These are phyloP conservation scores for Rubroshorea leprosula DNA, from an alignment of 345 rosid genomes.

Conservation along the genomic window DNA sequence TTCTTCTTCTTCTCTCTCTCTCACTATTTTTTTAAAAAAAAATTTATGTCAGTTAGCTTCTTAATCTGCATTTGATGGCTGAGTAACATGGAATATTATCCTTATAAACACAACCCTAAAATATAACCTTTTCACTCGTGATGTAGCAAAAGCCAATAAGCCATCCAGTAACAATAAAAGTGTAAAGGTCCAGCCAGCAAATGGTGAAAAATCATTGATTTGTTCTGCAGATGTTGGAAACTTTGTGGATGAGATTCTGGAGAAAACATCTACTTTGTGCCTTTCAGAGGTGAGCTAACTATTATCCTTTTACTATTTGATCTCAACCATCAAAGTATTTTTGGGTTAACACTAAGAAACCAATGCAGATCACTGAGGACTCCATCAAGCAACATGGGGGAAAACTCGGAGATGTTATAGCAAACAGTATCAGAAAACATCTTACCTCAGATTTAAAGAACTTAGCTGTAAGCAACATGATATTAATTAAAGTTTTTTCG, in stretches of 20 bases:
- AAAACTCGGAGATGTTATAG: slow-evolving; percentile 41
- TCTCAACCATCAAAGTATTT: slow-evolving; percentile 2
- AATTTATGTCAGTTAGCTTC: not conserved
- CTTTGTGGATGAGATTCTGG: slow-evolving; percentile 65
- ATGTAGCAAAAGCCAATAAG: slow-evolving; percentile 53
- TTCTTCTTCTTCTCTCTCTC: not conserved
- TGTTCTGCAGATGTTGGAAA: slow-evolving; percentile 40
- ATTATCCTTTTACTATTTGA: not conserved
- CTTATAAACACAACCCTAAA: not conserved
- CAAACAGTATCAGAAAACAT: slow-evolving; percentile 41
- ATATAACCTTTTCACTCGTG: not conserved
- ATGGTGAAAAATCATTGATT: slow-evolving; percentile 17
- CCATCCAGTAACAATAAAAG: slow-evolving; percentile 28
- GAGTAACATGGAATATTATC: not conserved
- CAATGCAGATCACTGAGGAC: slow-evolving; percentile 45
- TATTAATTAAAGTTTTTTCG: too few species aligned
- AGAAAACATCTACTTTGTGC: slow-evolving; percentile 47
- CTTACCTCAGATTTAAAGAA: slow-evolving; percentile 52
- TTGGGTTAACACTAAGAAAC: not conserved
- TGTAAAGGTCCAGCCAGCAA: slow-evolving; percentile 27
- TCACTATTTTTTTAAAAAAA: not conserved
- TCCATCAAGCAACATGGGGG: slow-evolving; percentile 36
- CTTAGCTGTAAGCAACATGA: slow-evolving; percentile 68
- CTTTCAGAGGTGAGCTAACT: slow-evolving; percentile 46
- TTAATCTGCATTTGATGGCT: not conserved